A percentile compares a stretch with the other conserved stretches of the same genome.
These are phyloP conservation scores for Craspedostauros australis DNA, from an alignment of 108 stramenopile species.

Conservation along the genomic window DNA sequence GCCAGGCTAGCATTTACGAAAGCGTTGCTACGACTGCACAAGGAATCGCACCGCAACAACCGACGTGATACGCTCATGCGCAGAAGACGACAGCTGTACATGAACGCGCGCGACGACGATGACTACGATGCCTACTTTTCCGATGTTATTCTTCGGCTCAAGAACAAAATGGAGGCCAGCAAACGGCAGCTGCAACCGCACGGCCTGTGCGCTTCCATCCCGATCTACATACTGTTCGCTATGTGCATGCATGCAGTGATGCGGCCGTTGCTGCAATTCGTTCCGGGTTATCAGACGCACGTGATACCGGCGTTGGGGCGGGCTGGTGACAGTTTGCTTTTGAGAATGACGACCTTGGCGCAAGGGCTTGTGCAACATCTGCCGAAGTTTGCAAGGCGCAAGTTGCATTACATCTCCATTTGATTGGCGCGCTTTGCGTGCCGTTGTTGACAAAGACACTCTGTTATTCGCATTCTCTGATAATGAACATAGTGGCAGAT, in stretches of 20 bases:
- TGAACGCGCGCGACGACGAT: neutral
- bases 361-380: slow-evolving; percentile 1
- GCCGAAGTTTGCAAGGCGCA: neutral
- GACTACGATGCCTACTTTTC: too few species aligned
- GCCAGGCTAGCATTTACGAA: slow-evolving; percentile 7
- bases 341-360: neutral
- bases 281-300: slow-evolving; percentile 12
- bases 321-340: neutral
- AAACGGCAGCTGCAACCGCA: slow-evolving; percentile 25
- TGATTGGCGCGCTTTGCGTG: too few species aligned
- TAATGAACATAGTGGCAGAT: too few species aligned
- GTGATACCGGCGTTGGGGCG: slow-evolving; percentile 3
- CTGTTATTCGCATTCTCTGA: too few species aligned
- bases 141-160: neutral
- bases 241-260: slow-evolving; percentile 8
- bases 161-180: slow-evolving; percentile 2
- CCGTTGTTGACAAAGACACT: too few species aligned
- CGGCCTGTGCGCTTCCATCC: slow-evolving; percentile 32
- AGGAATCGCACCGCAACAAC: neutral
- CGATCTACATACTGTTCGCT: slow-evolving; percentile 24
- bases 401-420: slow-evolving; percentile 10
- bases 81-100: slow-evolving; percentile 1
- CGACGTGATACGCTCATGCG: slow-evolving; percentile 2
- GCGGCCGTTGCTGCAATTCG: neutral
- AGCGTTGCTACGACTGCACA: neutral